Conservation (phyloP, 1,284 basidiomycete genomes). For the Ustilago curta region DNA sequence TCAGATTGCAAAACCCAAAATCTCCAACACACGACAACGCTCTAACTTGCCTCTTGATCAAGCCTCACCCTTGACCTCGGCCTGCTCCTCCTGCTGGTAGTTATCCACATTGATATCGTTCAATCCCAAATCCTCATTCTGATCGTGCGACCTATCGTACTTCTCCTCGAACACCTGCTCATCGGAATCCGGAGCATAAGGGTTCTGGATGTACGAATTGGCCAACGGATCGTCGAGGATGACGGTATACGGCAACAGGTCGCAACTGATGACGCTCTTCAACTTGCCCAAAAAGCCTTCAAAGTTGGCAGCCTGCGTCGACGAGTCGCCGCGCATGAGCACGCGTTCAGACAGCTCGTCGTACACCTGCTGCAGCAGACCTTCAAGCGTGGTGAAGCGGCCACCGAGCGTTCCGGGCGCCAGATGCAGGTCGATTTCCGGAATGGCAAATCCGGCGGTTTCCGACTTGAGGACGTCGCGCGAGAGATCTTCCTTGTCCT, state of each 20-base stretch:
- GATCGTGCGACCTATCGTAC: conserved; percentile 87
- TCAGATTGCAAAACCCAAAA: neutral
- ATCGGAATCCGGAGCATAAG: conserved; percentile 75
- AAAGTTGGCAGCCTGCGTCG: conserved; percentile 41
- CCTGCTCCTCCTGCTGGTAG: conserved; percentile 32
- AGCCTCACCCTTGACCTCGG: neutral
- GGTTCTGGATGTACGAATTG: conserved; percentile 95
- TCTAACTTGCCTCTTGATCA: neutral
- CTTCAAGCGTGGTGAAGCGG: conserved; percentile 97
- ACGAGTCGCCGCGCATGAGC: conserved; percentile 81
- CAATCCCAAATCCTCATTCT: conserved; percentile 94
- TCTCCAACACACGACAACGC: neutral
- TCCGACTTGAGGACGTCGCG: conserved; percentile 81
- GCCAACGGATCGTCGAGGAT: conserved; percentile 95
- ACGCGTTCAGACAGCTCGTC: conserved; percentile 93
- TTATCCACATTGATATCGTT: conserved; percentile 88
- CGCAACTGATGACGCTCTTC: conserved; percentile 62
- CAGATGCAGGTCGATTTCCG: conserved; percentile 93
- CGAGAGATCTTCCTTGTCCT: conserved; percentile 92
- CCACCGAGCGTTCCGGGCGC: conserved; percentile 95
- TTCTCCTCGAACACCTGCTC: conserved; percentile 73
- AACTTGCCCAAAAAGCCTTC: conserved; percentile 80
- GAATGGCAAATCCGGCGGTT: conserved; percentile 87
- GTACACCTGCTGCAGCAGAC: conserved; percentile 92
- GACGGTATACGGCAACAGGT: conserved; percentile 75